Base-by-base conservation (phyloP, 495 filamentous ascomycete genomes). In the Podospora tetraspora region DNA sequence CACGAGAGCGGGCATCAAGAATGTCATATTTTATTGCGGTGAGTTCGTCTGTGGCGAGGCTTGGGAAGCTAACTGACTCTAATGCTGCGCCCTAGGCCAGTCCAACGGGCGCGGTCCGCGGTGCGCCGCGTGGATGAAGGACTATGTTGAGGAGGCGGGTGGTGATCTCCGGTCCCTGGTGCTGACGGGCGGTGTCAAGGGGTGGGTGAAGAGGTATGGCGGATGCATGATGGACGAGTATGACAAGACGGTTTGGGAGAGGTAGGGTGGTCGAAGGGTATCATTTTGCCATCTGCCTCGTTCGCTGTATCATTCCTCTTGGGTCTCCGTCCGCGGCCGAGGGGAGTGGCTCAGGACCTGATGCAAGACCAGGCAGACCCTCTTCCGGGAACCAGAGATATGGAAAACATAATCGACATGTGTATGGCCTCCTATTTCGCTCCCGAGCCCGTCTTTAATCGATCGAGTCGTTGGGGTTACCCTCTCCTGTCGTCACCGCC, bases 11-110 rank as follows among this genome's bases (percentile, higher is more conserved):
- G 80, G 79, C 16, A 75, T 84, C 29, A 78, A 78, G 69, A 78
- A 71, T 67, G 75, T 84, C 5, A 77, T 83, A 8, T 84, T 84
- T 56, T 84, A 84, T 73, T 85, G 82, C 67, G 82, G 81, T 82
- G 68, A 64, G 79, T 77, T 5, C 61, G 5, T 37, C 4, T 0
- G 2, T 52, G 8, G 24, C 6, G 16, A n/a, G 11, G 24, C n/a
- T 30, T 56, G 56, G 58, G 67, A 23, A 64, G 57, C 57, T 27
- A 22, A 25, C 59, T 60, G 59, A 60, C 59, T 13, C 61, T 43
- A 12, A 32, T 21, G 23, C 4, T 37, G 34, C n/a, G 27, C 30
- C 10, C 19, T 30, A 84, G 82, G 80, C 2, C 81, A 80, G 32
- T 80, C 76, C 12, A 76, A 72, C 29, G 80, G 81, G 24, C 77